Evolutionary conservation across 495 filamentous ascomycete species (phyloP).

Genomic region (Aspergillus saccharolyticus): DNA sequence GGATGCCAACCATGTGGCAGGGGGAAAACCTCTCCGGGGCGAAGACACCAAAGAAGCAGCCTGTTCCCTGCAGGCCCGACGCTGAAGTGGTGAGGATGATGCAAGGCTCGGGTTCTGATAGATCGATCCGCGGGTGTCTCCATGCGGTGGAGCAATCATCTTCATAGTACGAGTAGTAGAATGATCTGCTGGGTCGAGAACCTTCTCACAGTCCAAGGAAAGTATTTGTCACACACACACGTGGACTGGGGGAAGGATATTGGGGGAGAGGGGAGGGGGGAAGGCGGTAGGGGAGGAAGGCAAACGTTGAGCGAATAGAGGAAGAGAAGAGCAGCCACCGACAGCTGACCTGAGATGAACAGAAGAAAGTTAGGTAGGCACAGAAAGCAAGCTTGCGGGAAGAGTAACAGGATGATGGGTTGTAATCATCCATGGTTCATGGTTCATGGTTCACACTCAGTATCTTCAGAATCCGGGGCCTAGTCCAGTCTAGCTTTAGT

Average conservation of each 20-base stretch:
- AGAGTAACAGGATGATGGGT: too few species aligned
- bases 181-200: neutral
- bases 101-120: neutral
- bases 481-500: too few species aligned
- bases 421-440: neutral
- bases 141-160: neutral
- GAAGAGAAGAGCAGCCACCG: neutral
- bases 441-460: neutral
- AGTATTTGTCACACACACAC: neutral
- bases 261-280: neutral
- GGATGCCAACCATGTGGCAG: conserved; percentile 42
- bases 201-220: neutral
- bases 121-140: neutral
- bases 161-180: too few species aligned
- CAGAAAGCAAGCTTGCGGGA: neutral
- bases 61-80: neutral
- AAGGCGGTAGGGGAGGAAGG: too few species aligned
- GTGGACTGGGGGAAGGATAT: neutral
- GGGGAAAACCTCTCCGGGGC: conserved; percentile 1
- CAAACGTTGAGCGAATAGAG: neutral
- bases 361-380: too few species aligned
- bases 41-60: neutral
- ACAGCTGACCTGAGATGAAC: too few species aligned
- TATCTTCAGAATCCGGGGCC: neutral
- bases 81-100: neutral